These are phyloP conservation scores for Thelonectria olida DNA, from an alignment of 2,329 filamentous ascomycete genomes.

Conservation along the genomic window DNA sequence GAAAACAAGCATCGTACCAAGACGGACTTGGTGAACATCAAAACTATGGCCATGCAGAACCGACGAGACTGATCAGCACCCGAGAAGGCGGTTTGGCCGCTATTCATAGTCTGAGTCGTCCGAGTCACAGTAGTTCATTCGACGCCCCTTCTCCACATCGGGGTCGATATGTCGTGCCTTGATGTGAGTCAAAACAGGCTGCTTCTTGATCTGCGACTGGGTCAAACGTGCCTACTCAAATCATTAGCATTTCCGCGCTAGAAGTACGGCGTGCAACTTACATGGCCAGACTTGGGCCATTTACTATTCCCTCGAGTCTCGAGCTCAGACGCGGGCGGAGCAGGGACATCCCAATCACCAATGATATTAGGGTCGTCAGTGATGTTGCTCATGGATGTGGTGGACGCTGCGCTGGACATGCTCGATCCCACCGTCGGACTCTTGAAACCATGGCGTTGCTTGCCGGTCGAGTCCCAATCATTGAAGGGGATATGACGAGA, in stretches of 20 bases:
- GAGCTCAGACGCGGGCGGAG: neutral
- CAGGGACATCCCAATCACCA: slow-evolving; percentile 19
- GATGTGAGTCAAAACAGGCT: slow-evolving; percentile 18
- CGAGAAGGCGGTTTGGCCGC: neutral
- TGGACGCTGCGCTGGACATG: slow-evolving; percentile 26
- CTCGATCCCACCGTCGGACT: slow-evolving; percentile 26
- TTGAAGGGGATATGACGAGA: slow-evolving; percentile 35
- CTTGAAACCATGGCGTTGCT: slow-evolving; percentile 33
- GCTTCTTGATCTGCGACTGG: slow-evolving; percentile 28
- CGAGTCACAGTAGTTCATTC: slow-evolving; percentile 33
- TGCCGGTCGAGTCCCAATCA: slow-evolving; percentile 44
- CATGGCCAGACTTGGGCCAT: slow-evolving; percentile 39
- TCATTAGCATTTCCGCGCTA: neutral
- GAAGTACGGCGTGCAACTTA: slow-evolving; percentile 5
- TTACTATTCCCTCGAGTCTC: slow-evolving; percentile 20
- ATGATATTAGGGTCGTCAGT: slow-evolving; percentile 21
- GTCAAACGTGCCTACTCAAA: slow-evolving; percentile 25
- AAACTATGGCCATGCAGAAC: neutral
- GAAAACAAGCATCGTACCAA: too few species aligned
- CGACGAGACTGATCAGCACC: neutral
- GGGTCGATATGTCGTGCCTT: slow-evolving; percentile 22
- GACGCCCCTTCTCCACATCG: slow-evolving; percentile 28
- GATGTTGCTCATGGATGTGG: slow-evolving; percentile 13
- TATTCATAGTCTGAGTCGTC: slow-evolving; percentile 34
- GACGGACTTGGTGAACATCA: too few species aligned